Conservation (phyloP, 257 asterid species). For the Knoxia roxburghii region DNA sequence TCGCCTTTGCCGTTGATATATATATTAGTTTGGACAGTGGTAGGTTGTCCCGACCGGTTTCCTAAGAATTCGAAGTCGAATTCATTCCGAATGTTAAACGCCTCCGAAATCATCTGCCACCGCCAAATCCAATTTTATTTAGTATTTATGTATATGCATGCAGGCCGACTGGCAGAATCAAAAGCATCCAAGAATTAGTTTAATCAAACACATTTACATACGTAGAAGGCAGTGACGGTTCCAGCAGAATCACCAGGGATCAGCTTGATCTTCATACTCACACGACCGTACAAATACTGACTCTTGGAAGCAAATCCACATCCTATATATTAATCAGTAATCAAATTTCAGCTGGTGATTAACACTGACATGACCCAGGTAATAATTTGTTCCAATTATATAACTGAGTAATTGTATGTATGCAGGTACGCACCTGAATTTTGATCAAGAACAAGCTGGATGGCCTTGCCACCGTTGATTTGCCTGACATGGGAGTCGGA, state of each 20-base stretch:
- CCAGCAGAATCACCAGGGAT: constrained; percentile 50
- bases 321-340: constrained; percentile 15
- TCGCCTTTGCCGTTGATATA: constrained; percentile 80
- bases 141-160: too few species aligned
- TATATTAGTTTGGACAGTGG: constrained; percentile 82
- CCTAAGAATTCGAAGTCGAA: constrained; percentile 92
- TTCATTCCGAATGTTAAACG: constrained; percentile 53
- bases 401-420: too few species aligned
- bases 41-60: constrained; percentile 81
- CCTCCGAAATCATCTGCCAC: constrained; percentile 93
- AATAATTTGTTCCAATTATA: too few species aligned
- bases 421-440: constrained; percentile 39
- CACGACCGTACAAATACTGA: constrained; percentile 31
- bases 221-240: constrained; percentile 47
- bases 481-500: constrained; percentile 63
- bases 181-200: too few species aligned
- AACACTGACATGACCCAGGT: too few species aligned
- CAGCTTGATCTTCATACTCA: constrained; percentile 46
- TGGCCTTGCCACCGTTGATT: constrained; percentile 58
- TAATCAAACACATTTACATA: constrained; percentile 4
- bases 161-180: too few species aligned
- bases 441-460: constrained; percentile 72
- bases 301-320: constrained; percentile 36
- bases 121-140: too few species aligned
- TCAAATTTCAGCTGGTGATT: too few species aligned